Evolutionary conservation across 768 basidiomycete genomes (phyloP).

Genomic region (Mycena albidolilacea): DNA sequence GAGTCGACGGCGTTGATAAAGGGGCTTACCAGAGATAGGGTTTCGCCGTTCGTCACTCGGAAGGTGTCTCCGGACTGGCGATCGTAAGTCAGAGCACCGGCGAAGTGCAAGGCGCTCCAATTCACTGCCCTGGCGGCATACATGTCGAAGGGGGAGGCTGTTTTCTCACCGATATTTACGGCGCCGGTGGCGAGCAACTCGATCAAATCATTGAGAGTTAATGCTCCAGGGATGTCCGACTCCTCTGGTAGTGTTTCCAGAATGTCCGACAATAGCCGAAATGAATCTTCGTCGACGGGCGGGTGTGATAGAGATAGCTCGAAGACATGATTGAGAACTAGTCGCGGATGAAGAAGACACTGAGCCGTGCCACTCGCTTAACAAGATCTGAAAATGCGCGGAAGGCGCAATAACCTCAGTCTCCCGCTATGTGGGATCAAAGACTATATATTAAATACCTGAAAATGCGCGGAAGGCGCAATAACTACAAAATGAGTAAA

Average conservation of each 20-base stretch:
- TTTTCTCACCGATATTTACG: background rate
- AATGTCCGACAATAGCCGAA: constrained; percentile 8
- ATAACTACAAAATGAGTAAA: too few species aligned
- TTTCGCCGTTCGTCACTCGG: constrained; percentile 12
- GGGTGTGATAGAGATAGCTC: background rate
- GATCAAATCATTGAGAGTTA: constrained; percentile 8
- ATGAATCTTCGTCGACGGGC: background rate
- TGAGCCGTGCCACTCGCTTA: background rate
- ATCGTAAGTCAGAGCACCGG: constrained; percentile 25
- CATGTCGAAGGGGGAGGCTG: background rate
- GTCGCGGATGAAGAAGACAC: constrained; percentile 22
- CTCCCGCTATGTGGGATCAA: too few species aligned
- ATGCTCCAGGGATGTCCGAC: background rate
- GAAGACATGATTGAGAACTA: background rate
- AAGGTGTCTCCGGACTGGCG: background rate
- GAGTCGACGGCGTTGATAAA: background rate
- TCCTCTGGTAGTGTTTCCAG: constrained; percentile 7
- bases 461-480: too few species aligned
- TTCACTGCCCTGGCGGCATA: constrained; percentile 2
- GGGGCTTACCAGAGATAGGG: constrained; percentile 9
- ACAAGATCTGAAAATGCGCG: too few species aligned
- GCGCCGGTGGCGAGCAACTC: constrained; percentile 26
- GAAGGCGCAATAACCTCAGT: too few species aligned
- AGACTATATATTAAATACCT: too few species aligned
- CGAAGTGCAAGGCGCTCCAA: constrained; percentile 23